Base-by-base conservation (phyloP, 106 monocot genomes). In the Dioscorea zingiberensis region DNA sequence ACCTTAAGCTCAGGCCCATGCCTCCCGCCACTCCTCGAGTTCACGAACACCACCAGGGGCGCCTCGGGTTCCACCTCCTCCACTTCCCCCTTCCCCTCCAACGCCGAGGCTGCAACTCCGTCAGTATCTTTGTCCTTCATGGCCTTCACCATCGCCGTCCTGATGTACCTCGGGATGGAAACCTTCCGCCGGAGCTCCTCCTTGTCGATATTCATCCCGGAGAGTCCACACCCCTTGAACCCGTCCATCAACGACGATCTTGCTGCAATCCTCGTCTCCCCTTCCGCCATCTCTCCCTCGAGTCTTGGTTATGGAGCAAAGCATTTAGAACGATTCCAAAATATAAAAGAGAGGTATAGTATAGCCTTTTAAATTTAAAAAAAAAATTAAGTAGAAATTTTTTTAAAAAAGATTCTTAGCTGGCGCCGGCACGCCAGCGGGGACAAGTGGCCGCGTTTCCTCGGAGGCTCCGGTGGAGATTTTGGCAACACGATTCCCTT, bases 31-130 rank as follows among this genome's bases (percentile, higher is more conserved):
- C 88, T 89, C 45, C 60, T 67, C 10, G 78, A 81, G 67, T 84
- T 89, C 16, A 89, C 70, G 47, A 89, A 81, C 54, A 79, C 81
- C 7, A 89, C 75, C 63, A 89, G 60, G 2, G 88, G 88, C 16
- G 64, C 65, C 70, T 89, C 88, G 5, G 84, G 73, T 7, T 21
- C 51, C 38, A 24, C 55, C 46, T 21, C 68, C 12, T 64, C 61
- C 51, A n/a, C 26, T 27, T 27, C 60, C 18, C 13, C 38, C 19
- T 13, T 29, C 25, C 30, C 58, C 51, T 61, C 21, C 38, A 47
- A 19, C 53, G 29, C 76, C 1, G 48, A 48, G 24, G 23, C 55
- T 8, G 49, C 68, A 13, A 27, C 48, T 18, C 63, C 57, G n/a
- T n/a, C n/a, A n/a, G n/a, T 24, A 78, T 78, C 66, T 71, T 58